A percentile compares a stretch with the other conserved stretches of the same genome.
Conservation (phyloP, 345 rosid species). For the Boechera stricta region DNA sequence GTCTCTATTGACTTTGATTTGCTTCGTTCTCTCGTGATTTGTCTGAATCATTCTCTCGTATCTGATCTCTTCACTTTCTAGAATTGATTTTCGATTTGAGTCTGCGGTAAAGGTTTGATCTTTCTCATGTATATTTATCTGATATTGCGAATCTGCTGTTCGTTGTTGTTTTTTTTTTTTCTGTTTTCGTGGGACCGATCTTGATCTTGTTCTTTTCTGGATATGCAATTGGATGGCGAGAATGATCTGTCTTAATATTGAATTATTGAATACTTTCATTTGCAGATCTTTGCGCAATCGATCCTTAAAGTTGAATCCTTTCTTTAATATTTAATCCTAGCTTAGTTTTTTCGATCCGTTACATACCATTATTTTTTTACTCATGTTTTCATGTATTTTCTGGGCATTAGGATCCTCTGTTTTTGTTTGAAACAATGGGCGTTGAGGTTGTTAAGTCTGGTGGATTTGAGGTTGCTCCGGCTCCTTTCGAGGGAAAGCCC, state of each 20-base stretch:
- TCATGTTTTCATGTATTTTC: neutral
- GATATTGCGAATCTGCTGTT: conserved; percentile 4
- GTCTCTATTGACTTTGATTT: neutral
- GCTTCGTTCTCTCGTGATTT: too few relatives aligned
- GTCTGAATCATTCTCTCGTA: neutral
- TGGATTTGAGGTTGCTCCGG: conserved; percentile 71
- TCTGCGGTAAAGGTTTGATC: conserved; percentile 27
- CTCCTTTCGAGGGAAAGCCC: conserved; percentile 53
- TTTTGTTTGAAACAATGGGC: conserved; percentile 57
- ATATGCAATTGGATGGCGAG: neutral
- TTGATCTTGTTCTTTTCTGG: conserved; percentile 26
- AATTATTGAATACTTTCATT: neutral
- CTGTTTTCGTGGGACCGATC: neutral
- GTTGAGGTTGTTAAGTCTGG: conserved; percentile 65
- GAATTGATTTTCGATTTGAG: conserved; percentile 17
- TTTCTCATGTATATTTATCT: neutral
- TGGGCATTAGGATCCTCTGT: conserved; percentile 38
- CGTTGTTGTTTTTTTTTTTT: neutral
- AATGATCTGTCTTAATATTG: conserved; percentile 17
- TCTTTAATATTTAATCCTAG: neutral
- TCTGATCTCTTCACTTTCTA: neutral
- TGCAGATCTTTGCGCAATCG: conserved; percentile 8
- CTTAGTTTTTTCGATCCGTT: conserved; percentile 22
- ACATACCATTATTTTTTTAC: neutral
- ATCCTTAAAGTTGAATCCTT: conserved; percentile 36